Conservation (phyloP, 2,329 filamentous ascomycete species). For the Aspergillus uvarum region DNA sequence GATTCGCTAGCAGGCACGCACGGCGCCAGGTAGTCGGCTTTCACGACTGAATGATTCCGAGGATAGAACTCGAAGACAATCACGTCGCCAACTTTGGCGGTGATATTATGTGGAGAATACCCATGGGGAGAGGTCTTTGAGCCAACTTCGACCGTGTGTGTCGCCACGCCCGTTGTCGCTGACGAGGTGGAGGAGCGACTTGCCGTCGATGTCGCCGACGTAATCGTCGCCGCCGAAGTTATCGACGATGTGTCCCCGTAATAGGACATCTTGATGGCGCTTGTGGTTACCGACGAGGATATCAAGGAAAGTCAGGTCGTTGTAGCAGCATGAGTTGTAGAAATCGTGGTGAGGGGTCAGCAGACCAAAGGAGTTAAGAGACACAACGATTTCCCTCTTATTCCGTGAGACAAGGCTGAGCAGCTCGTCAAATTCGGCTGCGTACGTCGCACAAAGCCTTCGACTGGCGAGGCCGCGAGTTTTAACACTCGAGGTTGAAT, state of each 20-base stretch:
- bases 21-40: conserved; percentile 58
- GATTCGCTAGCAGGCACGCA: conserved; percentile 56
- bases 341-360: not conserved
- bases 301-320: not conserved
- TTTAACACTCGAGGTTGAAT: not conserved
- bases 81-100: conserved; percentile 33
- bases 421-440: not conserved
- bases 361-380: not conserved
- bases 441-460: not conserved
- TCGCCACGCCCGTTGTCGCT: conserved; percentile 22
- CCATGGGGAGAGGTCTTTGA: conserved; percentile 32
- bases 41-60: conserved; percentile 63
- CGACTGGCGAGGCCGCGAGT: not conserved
- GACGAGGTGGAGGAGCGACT: conserved; percentile 5
- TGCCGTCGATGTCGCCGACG: not conserved
- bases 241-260: not conserved
- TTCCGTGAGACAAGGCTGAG: not conserved
- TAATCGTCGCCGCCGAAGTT: not conserved
- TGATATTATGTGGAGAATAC: conserved; percentile 31
- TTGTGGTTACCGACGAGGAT: not conserved
- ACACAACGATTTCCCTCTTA: not conserved
- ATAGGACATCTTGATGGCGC: not conserved
- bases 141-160: conserved; percentile 38
- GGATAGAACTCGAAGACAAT: conserved; percentile 62
- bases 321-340: not conserved